Percentiles rank a stretch among this genome's conserved stretches.
These are phyloP conservation scores for Aegilops speltoides DNA, from an alignment of 176 grass and related monocot genomes.

Conservation along the genomic window DNA sequence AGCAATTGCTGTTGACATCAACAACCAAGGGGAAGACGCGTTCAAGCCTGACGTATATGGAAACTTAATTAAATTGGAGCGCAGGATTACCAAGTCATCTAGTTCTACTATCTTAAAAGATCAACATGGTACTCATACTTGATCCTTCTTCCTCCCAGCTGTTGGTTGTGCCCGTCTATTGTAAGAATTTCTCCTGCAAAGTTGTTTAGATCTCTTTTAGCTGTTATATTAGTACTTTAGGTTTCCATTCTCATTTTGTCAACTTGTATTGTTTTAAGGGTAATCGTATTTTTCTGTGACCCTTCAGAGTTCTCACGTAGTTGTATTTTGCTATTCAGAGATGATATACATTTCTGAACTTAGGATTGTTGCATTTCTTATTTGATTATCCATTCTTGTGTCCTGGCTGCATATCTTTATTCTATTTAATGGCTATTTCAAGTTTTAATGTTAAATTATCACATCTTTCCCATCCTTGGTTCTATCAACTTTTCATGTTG, in stretches of 20 bases:
- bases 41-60: constrained; percentile 85
- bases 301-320: not conserved
- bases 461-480: not conserved
- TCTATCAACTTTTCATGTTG: not conserved
- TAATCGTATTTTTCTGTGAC: not conserved
- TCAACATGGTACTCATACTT: constrained; percentile 54
- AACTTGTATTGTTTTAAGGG: not conserved
- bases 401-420: not conserved
- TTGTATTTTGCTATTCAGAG: not conserved
- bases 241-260: not conserved
- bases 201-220: not conserved
- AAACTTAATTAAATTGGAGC: constrained; percentile 67
- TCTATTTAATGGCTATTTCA: not conserved
- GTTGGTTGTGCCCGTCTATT: not conserved
- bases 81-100: constrained; percentile 71
- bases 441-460: not conserved
- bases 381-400: not conserved
- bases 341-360: not conserved
- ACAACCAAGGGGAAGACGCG: constrained; percentile 83
- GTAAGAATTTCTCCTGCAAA: not conserved
- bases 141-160: constrained; percentile 12
- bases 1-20: constrained; percentile 65
- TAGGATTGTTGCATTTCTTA: not conserved
- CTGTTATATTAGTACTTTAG: not conserved
- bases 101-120: constrained; percentile 72